Evolutionary conservation across 805 yeast species (phyloP).

Genomic region (Candida methanosorbosa): DNA sequence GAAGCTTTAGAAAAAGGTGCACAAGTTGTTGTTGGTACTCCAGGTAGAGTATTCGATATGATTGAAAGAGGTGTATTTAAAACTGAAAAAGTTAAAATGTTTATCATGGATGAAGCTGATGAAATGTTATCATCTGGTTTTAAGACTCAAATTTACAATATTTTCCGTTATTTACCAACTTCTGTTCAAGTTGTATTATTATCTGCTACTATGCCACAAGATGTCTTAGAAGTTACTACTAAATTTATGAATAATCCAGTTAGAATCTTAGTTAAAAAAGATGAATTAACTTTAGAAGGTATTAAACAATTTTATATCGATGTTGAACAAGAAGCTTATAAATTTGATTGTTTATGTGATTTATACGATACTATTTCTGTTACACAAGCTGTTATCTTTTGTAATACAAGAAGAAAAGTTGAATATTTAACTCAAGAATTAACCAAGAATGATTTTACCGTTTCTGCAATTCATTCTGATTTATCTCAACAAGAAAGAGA

Average conservation of each 20-base stretch:
- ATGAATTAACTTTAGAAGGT: slow-evolving; percentile 93
- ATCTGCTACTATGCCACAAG: slow-evolving; percentile 90
- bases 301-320: slow-evolving; percentile 87
- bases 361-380: slow-evolving; percentile 91
- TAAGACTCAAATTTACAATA: slow-evolving; percentile 92
- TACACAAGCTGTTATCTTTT: slow-evolving; percentile 96
- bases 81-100: slow-evolving; percentile 83
- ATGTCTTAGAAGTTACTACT: slow-evolving; percentile 82
- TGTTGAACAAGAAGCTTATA: slow-evolving; percentile 90
- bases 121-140: slow-evolving; percentile 91
- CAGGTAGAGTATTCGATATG: slow-evolving; percentile 96
- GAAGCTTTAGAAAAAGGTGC: slow-evolving; percentile 79
- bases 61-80: slow-evolving; percentile 81
- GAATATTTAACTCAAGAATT: slow-evolving; percentile 77
- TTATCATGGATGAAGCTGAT: slow-evolving; percentile 97
- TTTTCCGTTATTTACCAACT: slow-evolving; percentile 80
- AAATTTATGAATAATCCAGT: slow-evolving; percentile 95
- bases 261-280: slow-evolving; percentile 88
- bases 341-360: slow-evolving; percentile 91
- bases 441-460: slow-evolving; percentile 77
- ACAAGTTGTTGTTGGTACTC: slow-evolving; percentile 95
- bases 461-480: slow-evolving; percentile 93
- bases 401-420: slow-evolving; percentile 92
- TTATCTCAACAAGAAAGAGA: slow-evolving; percentile 93
- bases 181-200: slow-evolving; percentile 91